A percentile compares a stretch with the other conserved stretches of the same genome.
Evolutionary conservation across 306 rosid genomes (phyloP).

Genomic region (Carpinus viminea): DNA sequence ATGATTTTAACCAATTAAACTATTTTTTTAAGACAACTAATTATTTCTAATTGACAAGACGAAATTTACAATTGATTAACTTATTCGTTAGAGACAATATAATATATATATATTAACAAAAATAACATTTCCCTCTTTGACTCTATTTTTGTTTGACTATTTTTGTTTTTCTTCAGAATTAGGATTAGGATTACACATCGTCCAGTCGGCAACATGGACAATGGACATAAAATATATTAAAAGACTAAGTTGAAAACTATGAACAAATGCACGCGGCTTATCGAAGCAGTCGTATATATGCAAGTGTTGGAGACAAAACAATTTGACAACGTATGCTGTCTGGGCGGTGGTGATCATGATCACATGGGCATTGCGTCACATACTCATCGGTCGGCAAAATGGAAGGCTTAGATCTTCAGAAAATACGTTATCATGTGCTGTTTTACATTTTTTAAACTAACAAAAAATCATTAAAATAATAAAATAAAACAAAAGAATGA

Average conservation of each 20-base stretch:
- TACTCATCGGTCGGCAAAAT: neutral
- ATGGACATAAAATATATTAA: neutral
- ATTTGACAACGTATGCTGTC: conserved; percentile 4
- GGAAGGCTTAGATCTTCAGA: neutral
- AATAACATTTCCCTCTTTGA: too few relatives aligned
- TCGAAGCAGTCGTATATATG: conserved; percentile 12
- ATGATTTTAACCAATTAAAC: too few relatives aligned
- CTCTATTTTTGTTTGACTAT: neutral
- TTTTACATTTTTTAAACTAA: neutral
- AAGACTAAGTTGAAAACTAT: neutral
- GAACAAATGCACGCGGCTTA: conserved; percentile 27
- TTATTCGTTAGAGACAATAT: too few relatives aligned
- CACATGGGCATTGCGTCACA: conserved; percentile 1
- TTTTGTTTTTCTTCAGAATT: neutral
- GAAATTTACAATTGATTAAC: too few relatives aligned
- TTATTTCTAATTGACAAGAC: too few relatives aligned
- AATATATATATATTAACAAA: too few relatives aligned
- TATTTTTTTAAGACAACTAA: too few relatives aligned
- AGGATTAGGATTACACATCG: too few relatives aligned
- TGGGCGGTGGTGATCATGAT: conserved; percentile 11
- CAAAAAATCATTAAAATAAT: neutral
- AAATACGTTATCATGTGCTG: neutral
- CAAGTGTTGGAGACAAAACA: conserved; percentile 2
- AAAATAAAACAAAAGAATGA: neutral
- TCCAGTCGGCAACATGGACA: neutral